Conservation (phyloP, 306 rosid genomes). For the Parietaria judaica region DNA sequence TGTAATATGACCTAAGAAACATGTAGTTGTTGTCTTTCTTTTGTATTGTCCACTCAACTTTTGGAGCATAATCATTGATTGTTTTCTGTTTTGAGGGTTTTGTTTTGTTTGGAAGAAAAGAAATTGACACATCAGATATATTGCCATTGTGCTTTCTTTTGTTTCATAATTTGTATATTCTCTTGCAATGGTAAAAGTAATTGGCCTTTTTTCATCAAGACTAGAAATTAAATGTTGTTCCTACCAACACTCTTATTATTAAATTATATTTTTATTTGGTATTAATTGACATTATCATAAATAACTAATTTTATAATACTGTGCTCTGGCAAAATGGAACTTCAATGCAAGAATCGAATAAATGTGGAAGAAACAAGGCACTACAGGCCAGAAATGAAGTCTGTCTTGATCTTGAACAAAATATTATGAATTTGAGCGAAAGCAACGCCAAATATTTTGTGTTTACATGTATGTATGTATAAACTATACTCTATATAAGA, state of each 20-base stretch:
- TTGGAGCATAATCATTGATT: constrained; percentile 15
- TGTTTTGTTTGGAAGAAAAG: not conserved
- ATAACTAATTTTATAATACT: no score
- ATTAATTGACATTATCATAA: no score
- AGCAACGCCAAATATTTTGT: not conserved
- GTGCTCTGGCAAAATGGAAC: no score
- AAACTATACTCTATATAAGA: not conserved
- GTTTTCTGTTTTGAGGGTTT: constrained; percentile 10
- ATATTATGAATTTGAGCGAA: constrained; percentile 9
- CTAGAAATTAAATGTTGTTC: no score
- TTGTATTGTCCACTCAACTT: not conserved
- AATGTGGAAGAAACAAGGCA: constrained; percentile 1
- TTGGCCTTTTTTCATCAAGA: no score
- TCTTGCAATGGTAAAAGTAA: constrained; percentile 1
- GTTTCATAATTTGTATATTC: not conserved
- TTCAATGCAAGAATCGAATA: not conserved
- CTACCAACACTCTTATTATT: no score
- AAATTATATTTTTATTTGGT: no score
- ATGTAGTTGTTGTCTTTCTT: constrained; percentile 27
- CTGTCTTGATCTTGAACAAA: no score
- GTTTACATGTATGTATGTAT: not conserved
- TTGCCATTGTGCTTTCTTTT: constrained; percentile 16
- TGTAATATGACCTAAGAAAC: constrained; percentile 45
- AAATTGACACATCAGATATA: constrained; percentile 1
- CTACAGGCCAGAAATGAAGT: constrained; percentile 1